Evolutionary conservation across 1,284 basidiomycete genomes (phyloP).

Genomic region (Heterobasidion irregulare): DNA sequence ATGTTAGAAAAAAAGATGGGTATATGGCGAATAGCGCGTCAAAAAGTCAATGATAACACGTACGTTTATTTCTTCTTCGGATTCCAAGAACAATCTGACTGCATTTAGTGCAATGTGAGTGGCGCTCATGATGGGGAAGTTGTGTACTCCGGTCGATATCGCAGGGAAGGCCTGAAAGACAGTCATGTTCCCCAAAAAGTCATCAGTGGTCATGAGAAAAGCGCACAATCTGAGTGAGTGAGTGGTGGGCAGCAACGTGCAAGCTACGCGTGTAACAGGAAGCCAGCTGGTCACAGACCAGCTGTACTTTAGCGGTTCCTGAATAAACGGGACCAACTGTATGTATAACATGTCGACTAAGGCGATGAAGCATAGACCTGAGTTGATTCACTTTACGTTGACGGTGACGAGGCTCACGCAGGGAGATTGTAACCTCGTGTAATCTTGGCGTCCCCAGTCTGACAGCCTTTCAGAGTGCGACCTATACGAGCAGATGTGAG

Average conservation of each 20-base stretch:
- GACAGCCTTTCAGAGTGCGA: constrained; percentile 63
- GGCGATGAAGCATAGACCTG: neutral
- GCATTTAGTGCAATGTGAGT: constrained; percentile 60
- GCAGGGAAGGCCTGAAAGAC: constrained; percentile 63
- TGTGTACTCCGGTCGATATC: constrained; percentile 75
- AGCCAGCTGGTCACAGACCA: constrained; percentile 47
- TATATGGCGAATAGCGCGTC: neutral
- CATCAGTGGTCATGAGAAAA: neutral
- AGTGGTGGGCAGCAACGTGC: constrained; percentile 51
- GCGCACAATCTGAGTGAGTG: constrained; percentile 59
- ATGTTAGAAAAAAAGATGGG: neutral
- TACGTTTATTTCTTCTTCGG: constrained; percentile 41
- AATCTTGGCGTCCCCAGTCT: constrained; percentile 80
- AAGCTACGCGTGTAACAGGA: constrained; percentile 72
- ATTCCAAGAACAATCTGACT: constrained; percentile 51
- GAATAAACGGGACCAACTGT: constrained; percentile 85
- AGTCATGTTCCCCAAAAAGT: neutral
- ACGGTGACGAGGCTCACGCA: constrained; percentile 33
- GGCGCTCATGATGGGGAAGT: constrained; percentile 69
- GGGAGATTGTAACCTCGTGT: constrained; percentile 69
- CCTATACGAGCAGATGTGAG: constrained; percentile 28
- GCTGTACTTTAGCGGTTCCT: constrained; percentile 22
- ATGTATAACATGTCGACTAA: constrained; percentile 74
- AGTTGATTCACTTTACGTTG: neutral
- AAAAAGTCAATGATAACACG: constrained; percentile 10